Conservation (phyloP, 2,329 filamentous ascomycete species). For the Nemania sp. region DNA sequence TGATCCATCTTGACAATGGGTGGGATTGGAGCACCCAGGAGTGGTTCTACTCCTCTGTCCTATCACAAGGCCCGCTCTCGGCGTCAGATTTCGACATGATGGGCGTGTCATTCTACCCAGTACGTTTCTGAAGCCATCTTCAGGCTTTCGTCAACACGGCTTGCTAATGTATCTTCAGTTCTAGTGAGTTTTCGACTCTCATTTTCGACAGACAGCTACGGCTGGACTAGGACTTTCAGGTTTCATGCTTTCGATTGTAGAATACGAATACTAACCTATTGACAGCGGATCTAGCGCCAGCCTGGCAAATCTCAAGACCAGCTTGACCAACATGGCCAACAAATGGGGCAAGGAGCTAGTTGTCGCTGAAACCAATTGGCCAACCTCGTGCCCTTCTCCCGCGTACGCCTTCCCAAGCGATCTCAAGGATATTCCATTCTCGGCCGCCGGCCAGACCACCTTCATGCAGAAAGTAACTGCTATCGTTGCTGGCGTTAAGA, state of each 20-base stretch:
- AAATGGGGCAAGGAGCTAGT: constrained; percentile 68
- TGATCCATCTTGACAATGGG: constrained; percentile 78
- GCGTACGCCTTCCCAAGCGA: constrained; percentile 64
- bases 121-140: constrained; percentile 25
- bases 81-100: constrained; percentile 69
- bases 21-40: constrained; percentile 71
- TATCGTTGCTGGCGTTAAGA: constrained; percentile 56
- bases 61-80: constrained; percentile 40
- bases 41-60: constrained; percentile 60
- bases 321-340: constrained; percentile 61
- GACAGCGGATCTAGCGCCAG: constrained; percentile 57
- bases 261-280: constrained; percentile 20
- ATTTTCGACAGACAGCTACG: neutral
- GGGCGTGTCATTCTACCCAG: constrained; percentile 75
- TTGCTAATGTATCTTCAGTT: constrained; percentile 18
- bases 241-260: neutral
- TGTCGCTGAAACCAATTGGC: constrained; percentile 76
- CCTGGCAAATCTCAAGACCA: constrained; percentile 58
- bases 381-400: constrained; percentile 63
- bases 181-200: constrained; percentile 19
- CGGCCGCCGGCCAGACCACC: constrained; percentile 63
- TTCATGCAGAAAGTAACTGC: constrained; percentile 65
- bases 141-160: neutral
- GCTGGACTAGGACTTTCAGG: neutral
- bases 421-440: constrained; percentile 63